Conservation (phyloP, 2,329 filamentous ascomycete genomes). For the Pseudogymnoascus sp. region DNA sequence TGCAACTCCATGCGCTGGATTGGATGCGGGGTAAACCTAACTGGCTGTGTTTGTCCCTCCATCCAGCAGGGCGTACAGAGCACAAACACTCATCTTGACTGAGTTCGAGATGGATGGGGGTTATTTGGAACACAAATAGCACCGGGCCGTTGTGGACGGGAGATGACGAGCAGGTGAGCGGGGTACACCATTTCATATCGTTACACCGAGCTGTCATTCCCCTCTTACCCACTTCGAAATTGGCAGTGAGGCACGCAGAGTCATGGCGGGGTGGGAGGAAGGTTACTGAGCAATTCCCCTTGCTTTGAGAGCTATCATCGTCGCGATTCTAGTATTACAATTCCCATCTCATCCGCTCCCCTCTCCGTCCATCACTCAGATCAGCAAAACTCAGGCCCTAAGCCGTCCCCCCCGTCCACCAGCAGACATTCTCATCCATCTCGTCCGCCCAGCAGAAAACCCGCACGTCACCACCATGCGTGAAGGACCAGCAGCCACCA, state of each 20-base stretch:
- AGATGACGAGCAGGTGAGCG: neutral
- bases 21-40: neutral
- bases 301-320: slow-evolving; percentile 4
- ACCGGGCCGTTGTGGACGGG: neutral
- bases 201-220: neutral
- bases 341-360: neutral
- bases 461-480: too few relatives aligned
- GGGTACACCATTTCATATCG: neutral
- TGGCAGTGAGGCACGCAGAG: neutral
- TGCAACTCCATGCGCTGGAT: neutral
- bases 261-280: neutral
- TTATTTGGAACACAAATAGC: neutral
- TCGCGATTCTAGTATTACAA: neutral
- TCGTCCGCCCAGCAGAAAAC: slow-evolving; percentile 1
- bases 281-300: neutral
- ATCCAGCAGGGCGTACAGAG: too few relatives aligned
- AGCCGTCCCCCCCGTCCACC: neutral
- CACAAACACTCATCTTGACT: neutral
- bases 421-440: neutral
- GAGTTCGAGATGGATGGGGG: neutral
- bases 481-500: neutral
- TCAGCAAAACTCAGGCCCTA: neutral
- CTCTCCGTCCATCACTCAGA: neutral
- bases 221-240: neutral
- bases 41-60: neutral